A percentile compares a stretch with the other conserved stretches of the same genome.
Evolutionary conservation across 83 land plant species (phyloP).

Genomic region (Thuja plicata): DNA sequence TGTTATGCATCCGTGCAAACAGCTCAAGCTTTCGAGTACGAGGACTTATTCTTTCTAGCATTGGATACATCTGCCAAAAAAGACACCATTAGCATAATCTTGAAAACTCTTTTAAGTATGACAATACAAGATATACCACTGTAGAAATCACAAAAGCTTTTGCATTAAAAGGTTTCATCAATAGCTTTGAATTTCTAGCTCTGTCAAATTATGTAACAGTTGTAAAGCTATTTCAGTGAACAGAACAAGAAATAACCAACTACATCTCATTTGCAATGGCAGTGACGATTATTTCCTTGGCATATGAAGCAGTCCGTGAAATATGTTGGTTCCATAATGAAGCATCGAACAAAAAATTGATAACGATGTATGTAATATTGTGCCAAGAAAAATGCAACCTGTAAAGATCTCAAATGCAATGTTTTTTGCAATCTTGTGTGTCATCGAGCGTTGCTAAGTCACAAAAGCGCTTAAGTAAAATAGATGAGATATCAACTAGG

Average conservation of each 20-base stretch:
- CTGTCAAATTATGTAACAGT: neutral
- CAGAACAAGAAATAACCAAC: neutral
- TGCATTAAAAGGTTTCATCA: neutral
- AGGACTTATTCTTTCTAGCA: conserved; percentile 98
- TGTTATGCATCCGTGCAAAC: conserved; percentile 98
- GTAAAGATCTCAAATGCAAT: too few species aligned
- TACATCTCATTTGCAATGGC: neutral
- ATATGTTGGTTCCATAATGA: neutral
- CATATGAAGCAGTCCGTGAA: neutral
- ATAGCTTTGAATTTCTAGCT: neutral
- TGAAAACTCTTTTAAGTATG: neutral
- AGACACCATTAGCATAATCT: conserved; percentile 3
- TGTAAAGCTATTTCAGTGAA: neutral
- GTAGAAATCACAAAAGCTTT: neutral
- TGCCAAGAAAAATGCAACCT: neutral
- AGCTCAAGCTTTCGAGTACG: conserved; percentile 95
- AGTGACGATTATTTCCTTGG: neutral
- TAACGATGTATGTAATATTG: neutral
- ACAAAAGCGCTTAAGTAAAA: neutral
- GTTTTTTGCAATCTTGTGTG: neutral
- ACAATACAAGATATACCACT: neutral
- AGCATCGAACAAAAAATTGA: neutral
- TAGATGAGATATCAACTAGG: neutral
- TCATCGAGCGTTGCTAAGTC: neutral
- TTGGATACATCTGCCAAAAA: conserved; percentile 86